Percentiles rank a stretch among this genome's conserved stretches.
Evolutionary conservation across 208 protist genomes (phyloP).

Genomic region (Trypanosoma rangeli): DNA sequence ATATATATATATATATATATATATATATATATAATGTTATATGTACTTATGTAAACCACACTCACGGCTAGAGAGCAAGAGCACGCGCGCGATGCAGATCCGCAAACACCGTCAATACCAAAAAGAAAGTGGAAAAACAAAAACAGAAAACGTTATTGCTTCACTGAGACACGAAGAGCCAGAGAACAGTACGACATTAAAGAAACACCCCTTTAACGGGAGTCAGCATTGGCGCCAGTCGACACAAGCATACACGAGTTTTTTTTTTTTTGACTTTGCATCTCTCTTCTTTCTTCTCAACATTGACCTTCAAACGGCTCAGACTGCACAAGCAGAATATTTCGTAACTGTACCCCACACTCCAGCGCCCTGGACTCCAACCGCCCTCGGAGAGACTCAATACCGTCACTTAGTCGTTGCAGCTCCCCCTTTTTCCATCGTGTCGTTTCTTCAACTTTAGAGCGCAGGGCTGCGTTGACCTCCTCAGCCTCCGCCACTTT

Average conservation of each 20-base stretch:
- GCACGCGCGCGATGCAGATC: too few species aligned
- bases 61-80: not conserved
- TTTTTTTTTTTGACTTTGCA: conserved; percentile 4
- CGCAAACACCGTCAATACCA: too few species aligned
- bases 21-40: conserved; percentile 19
- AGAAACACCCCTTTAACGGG: not conserved
- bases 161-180: not conserved
- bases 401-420: conserved; percentile 79
- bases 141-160: too few species aligned
- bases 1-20: not conserved
- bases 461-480: conserved; percentile 64
- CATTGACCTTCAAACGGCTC: conserved; percentile 14
- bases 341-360: conserved; percentile 90
- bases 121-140: too few species aligned
- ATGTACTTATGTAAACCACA: too few species aligned
- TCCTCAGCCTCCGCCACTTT: conserved; percentile 60
- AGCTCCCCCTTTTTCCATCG: conserved; percentile 69
- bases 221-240: not conserved
- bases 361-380: conserved; percentile 89
- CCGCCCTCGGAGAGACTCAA: conserved; percentile 67
- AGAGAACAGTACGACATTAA: not conserved
- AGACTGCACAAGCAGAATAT: conserved; percentile 53
- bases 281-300: not conserved
- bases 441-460: conserved; percentile 51
- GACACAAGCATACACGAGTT: not conserved